A percentile compares a stretch with the other conserved stretches of the same genome.
Evolutionary conservation across 345 rosid genomes (phyloP).

Genomic region (Aquilaria yunnanensis): DNA sequence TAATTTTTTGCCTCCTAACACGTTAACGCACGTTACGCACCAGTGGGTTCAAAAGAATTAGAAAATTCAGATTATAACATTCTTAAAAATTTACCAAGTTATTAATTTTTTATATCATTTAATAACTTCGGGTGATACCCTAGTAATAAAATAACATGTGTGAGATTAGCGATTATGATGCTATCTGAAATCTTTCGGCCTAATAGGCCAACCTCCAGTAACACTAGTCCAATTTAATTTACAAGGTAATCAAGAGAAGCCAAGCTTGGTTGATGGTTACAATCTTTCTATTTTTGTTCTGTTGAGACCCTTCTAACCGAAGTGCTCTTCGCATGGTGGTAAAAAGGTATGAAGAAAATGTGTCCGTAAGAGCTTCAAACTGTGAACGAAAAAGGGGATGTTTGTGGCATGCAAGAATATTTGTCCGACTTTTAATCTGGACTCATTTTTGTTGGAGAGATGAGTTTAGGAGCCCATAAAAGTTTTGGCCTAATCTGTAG

Average conservation of each 20-base stretch:
- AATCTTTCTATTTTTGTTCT: conserved; percentile 55
- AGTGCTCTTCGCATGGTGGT: conserved; percentile 56
- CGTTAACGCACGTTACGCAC: too few species aligned
- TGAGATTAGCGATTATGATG: conserved; percentile 77
- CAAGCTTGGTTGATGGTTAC: conserved; percentile 79
- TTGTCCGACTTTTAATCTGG: conserved; percentile 66
- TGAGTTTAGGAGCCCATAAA: conserved; percentile 57
- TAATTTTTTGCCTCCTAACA: too few species aligned
- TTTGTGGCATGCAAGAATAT: conserved; percentile 82
- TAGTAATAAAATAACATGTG: conserved; percentile 24
- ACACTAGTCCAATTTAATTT: conserved; percentile 55
- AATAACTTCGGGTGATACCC: too few species aligned
- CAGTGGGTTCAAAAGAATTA: too few species aligned
- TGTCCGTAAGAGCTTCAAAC: conserved; percentile 70
- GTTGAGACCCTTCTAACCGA: conserved; percentile 23
- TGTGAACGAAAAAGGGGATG: conserved; percentile 33
- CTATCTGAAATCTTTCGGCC: conserved; percentile 54
- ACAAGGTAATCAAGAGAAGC: conserved; percentile 39
- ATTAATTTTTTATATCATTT: too few species aligned
- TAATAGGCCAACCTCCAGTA: conserved; percentile 71
- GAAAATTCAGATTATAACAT: too few species aligned
- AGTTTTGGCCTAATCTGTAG: conserved; percentile 53
- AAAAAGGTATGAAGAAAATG: conserved; percentile 26
- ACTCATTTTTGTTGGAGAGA: conserved; percentile 71
- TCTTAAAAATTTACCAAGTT: too few species aligned